A percentile compares a stretch with the other conserved stretches of the same genome.
These are phyloP conservation scores for Colletotrichum siamense DNA, from an alignment of 2,329 filamentous ascomycete species.

Conservation along the genomic window DNA sequence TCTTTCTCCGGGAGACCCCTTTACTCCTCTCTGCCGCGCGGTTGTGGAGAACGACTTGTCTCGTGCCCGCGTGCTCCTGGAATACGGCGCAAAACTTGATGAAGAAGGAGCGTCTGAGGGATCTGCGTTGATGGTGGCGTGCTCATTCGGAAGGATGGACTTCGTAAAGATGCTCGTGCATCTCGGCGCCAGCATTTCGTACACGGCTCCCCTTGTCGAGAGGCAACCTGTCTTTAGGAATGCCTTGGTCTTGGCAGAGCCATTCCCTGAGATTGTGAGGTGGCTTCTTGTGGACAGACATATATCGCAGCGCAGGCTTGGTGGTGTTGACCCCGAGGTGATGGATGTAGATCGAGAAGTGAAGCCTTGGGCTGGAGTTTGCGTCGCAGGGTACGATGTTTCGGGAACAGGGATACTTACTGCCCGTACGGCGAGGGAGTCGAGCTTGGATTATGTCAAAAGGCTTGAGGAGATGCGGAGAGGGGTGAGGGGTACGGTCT, in stretches of 20 bases:
- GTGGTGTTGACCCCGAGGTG: neutral
- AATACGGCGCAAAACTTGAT: constrained; percentile 12
- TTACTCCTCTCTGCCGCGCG: constrained; percentile 16
- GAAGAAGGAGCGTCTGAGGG: constrained; percentile 12
- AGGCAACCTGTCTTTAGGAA: neutral
- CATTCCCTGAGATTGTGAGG: constrained; percentile 2
- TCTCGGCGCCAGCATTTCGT: constrained; percentile 13
- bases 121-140: constrained; percentile 24
- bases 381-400: neutral
- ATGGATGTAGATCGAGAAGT: neutral
- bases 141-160: neutral
- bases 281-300: constrained; percentile 23
- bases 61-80: neutral
- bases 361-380: neutral
- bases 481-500: neutral
- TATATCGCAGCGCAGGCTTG: neutral
- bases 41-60: neutral
- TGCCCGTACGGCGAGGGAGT: neutral
- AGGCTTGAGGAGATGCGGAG: neutral
- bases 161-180: constrained; percentile 10
- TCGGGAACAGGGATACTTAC: neutral
- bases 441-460: neutral
- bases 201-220: neutral
- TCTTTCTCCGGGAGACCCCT: neutral
- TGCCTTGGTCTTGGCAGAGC: constrained; percentile 7